Percentiles rank a stretch among this genome's conserved stretches.
phyloP scores from a whole-genome alignment of 139 green algal species.

The Chlamydomonas incerta region DNA sequence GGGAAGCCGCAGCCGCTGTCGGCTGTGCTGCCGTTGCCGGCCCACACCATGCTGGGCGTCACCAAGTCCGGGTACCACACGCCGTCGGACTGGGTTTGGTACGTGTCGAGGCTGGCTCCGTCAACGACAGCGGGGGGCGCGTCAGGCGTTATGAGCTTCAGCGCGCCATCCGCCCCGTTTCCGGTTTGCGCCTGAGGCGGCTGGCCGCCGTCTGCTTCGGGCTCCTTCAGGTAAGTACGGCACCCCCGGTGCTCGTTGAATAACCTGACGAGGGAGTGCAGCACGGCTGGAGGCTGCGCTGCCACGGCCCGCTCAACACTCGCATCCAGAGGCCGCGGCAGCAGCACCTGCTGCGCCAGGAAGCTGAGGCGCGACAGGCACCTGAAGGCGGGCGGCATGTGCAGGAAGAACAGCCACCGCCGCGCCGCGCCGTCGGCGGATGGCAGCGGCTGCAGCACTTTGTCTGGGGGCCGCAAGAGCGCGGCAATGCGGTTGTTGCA shows the following conservation, averaged over 20 bases:
- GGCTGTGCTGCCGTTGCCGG: constrained; percentile 38
- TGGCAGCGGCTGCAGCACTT: constrained; percentile 63
- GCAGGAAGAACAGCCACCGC: constrained; percentile 65
- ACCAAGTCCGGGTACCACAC: constrained; percentile 64
- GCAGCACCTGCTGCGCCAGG: constrained; percentile 65
- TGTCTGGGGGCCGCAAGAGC: constrained; percentile 39
- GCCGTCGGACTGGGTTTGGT: no score
- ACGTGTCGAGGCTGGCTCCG: no score
- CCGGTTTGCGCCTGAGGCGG: background rate
- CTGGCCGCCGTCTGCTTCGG: no score
- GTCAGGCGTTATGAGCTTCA: no score
- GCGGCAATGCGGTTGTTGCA: no score
- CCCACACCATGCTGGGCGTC: constrained; percentile 49
- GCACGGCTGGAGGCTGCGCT: no score
- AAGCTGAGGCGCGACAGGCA: constrained; percentile 52
- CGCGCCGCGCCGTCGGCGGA: background rate
- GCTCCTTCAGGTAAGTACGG: constrained; percentile 11
- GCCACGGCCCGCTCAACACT: background rate
- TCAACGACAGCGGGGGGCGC: no score
- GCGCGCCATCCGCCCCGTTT: background rate
- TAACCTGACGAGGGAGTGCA: constrained; percentile 8
- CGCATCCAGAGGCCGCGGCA: constrained; percentile 34
- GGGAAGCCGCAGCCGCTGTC: background rate
- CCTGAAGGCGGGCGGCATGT: constrained; percentile 60
- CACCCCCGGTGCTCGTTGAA: constrained; percentile 30